A percentile compares a stretch with the other conserved stretches of the same genome.
phyloP scores from a whole-genome alignment of 331 rosid genomes.

The Pyrus hybrid region DNA sequence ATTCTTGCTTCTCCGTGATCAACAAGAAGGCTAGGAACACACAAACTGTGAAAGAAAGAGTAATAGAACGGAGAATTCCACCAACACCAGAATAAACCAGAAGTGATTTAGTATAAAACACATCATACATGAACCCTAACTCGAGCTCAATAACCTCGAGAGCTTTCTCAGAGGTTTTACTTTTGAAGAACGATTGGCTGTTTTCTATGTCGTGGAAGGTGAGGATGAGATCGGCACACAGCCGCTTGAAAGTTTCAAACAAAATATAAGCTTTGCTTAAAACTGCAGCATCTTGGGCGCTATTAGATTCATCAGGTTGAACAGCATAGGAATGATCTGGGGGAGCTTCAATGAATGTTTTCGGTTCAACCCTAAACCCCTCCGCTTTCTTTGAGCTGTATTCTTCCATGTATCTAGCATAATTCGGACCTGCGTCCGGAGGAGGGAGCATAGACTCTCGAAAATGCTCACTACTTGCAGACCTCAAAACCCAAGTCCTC shows the following conservation, averaged over 20 bases:
- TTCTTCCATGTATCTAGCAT: slow-evolving; percentile 18
- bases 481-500: slow-evolving; percentile 27
- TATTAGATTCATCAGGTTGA: neutral
- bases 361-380: slow-evolving; percentile 18
- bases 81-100: slow-evolving; percentile 6
- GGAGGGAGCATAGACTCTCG: slow-evolving; percentile 21
- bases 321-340: neutral
- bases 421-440: slow-evolving; percentile 27
- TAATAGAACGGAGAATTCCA: neutral
- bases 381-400: slow-evolving; percentile 15
- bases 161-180: neutral
- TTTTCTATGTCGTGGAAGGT: slow-evolving; percentile 9
- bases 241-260: slow-evolving; percentile 25
- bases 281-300: neutral
- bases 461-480: slow-evolving; percentile 24
- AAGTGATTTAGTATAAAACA: slow-evolving; percentile 27
- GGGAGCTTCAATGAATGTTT: neutral
- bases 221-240: slow-evolving; percentile 29
- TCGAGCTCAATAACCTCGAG: slow-evolving; percentile 32
- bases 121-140: slow-evolving; percentile 37
- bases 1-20: neutral
- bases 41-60: neutral
- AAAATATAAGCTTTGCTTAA: slow-evolving; percentile 12
- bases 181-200: slow-evolving; percentile 8
- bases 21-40: neutral